Evolutionary conservation across 805 yeast species (phyloP).

Genomic region (Isabelozyma pseudorhagii): DNA sequence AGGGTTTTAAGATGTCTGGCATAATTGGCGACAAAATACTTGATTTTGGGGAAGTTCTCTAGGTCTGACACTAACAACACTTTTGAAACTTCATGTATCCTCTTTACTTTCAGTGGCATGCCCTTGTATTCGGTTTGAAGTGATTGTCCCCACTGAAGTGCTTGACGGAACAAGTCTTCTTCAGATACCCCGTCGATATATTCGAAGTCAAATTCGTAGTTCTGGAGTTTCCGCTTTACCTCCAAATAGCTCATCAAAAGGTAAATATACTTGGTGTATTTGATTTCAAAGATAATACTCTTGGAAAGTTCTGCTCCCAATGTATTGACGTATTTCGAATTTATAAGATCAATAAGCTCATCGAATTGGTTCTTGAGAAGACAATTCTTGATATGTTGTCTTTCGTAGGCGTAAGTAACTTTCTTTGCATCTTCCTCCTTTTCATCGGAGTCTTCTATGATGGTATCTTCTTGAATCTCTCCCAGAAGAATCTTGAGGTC

Average conservation of each 20-base stretch:
- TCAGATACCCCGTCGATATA: conserved; percentile 4
- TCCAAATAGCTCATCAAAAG: conserved; percentile 20
- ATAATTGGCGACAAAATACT: conserved; percentile 17
- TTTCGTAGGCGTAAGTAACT: conserved; percentile 20
- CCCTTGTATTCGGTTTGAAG: conserved; percentile 13
- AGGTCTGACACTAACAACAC: conserved; percentile 20
- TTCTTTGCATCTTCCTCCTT: conserved; percentile 2
- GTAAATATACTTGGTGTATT: conserved; percentile 19
- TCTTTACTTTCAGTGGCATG: conserved; percentile 1
- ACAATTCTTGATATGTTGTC: conserved; percentile 21
- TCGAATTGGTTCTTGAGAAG: conserved; percentile 22
- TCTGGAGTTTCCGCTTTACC: conserved; percentile 9
- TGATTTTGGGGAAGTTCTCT: conserved; percentile 18
- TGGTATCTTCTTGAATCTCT: conserved; percentile 7
- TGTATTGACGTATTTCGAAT: conserved; percentile 13
- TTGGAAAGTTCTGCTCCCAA: conserved; percentile 10
- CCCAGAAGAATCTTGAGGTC: conserved; percentile 25
- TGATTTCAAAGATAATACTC: conserved; percentile 21
- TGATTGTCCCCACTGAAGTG: conserved; percentile 13
- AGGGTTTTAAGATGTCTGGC: conserved; percentile 14
- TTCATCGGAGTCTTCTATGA: conserved; percentile 7
- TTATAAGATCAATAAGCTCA: conserved; percentile 15
- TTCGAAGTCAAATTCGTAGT: conserved; percentile 14
- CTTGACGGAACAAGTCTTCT: conserved; percentile 13
- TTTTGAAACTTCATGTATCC: conserved; percentile 18